Base-by-base conservation (phyloP, 768 basidiomycete genomes). In the Crepidotus variabilis region DNA sequence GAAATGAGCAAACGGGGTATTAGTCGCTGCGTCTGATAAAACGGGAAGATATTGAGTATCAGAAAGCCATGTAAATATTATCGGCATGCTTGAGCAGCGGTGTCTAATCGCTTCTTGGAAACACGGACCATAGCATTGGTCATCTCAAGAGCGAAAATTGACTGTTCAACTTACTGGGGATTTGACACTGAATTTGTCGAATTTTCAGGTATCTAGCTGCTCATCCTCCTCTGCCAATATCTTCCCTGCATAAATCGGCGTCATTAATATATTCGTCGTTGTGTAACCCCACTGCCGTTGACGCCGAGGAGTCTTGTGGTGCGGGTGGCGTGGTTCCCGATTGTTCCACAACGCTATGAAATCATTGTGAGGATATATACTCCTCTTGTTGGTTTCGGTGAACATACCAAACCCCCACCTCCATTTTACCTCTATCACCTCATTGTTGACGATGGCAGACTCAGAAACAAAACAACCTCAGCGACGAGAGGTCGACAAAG, bases 81-180 rank as follows among this genome's bases (percentile, higher is more conserved):
- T 92, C 90, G 77, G 87, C 90, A 91, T 76, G 71, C 71, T 81
- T 77, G 73, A 74, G 73, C 82, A 84, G 88, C 87, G 90, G 82
- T 89, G 87, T 92, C 91, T 94, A 87, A 78, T 85, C 89, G 85
- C 88, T 83, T 85, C 88, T 92, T 86, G 83, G 91, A 90, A 92
- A 92, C 90, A 92, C 91, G 91, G 90, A 93, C 91, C 92, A 92
- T 89, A 89, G 88, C 88, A 70, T 69, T 60, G 72, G 72, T 90
- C 89, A 90, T 92, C 87, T 80, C 63, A 66, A 62, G 57, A 50
- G 57, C 62, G 59, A 62, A 36, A 49, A 34, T 47, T 21, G 20
- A 52, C 16, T 23, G 39, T 18, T 18, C 52, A 13, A 62, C 65
- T 65, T 61, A 67, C 65, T 33, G n/a, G n/a, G n/a, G n/a, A n/a